Base-by-base conservation (phyloP, 768 basidiomycete species). In the Amanita rimosa region DNA sequence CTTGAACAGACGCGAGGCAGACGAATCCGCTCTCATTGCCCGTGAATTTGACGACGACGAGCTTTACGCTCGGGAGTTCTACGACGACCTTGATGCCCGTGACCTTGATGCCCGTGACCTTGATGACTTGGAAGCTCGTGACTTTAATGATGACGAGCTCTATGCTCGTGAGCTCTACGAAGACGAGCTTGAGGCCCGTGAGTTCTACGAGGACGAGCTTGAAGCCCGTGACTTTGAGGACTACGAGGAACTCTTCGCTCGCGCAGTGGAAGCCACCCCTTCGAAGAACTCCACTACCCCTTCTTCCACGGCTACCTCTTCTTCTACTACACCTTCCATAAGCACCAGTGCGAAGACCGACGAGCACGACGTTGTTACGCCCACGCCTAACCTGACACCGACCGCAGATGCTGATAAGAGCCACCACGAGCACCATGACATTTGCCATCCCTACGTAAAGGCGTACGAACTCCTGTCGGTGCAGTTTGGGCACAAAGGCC, bases 41-140 rank as follows among this genome's bases (percentile, higher is more conserved):
- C 41, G 41, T 24, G 41, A 43, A 21, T 43, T 43, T 43, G 33
- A 35, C 24, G 44, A 45, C 17, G 44, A 31, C 1, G 44, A 47
- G 35, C 21, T 31, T 16, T 31, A 36, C 14, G 34, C 19, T 24
- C 46, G 46, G 6, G 44, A 45, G 7, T 45, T 16, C 33, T 7
- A 31, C 10, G 44, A 45, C 29, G 44, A 35, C 10, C 27, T 45
- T 11, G 44, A 17, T 14, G 44, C 29, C 17, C 44, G 46, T 27
- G 46, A 47, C 34, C n/a, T 16, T 38, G 46, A 35, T 14, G 26
- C n/a, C n/a, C 44, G 46, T 27, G 46, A 47, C 34, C n/a, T 16
- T 38, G 46, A 35, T 14, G 26, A 27, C 24, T n/a, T 47, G 34
- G 17, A 22, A 10, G 34, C 21, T 4, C 46, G 46, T n/a, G n/a